A percentile compares a stretch with the other conserved stretches of the same genome.
phyloP scores from a whole-genome alignment of 495 filamentous ascomycete genomes.

The Hypoxylon intermedium region DNA sequence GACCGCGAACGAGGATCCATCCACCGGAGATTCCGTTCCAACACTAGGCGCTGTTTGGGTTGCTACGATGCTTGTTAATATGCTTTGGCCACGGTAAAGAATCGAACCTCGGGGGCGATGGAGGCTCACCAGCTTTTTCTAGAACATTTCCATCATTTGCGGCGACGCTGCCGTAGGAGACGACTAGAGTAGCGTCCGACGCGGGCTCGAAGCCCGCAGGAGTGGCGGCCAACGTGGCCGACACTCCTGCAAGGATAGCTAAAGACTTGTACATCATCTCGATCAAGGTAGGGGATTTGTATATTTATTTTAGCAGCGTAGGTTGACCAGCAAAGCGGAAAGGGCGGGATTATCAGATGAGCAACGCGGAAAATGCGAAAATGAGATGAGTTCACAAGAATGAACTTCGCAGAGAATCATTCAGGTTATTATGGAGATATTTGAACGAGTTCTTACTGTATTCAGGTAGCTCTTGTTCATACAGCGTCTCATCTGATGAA shows the following conservation, averaged over 20 bases:
- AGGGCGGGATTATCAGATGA: background rate
- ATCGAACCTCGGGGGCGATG: background rate
- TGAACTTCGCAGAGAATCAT: background rate
- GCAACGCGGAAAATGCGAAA: background rate
- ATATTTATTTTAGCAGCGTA: slow-evolving; percentile 12
- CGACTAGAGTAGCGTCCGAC: slow-evolving; percentile 43
- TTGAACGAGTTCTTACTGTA: slow-evolving; percentile 26
- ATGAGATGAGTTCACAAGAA: slow-evolving; percentile 11
- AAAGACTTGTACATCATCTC: slow-evolving; percentile 47
- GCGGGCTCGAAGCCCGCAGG: slow-evolving; percentile 47
- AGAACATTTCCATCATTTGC: slow-evolving; percentile 46
- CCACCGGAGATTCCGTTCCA: slow-evolving; percentile 45
- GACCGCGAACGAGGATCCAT: slow-evolving; percentile 41
- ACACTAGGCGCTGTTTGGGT: slow-evolving; percentile 36
- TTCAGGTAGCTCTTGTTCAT: slow-evolving; percentile 12
- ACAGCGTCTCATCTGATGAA: slow-evolving; percentile 28
- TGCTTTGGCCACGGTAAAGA: background rate
- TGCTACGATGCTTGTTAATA: slow-evolving; percentile 19
- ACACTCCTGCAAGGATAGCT: slow-evolving; percentile 39
- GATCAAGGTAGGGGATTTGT: slow-evolving; percentile 7
- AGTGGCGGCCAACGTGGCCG: slow-evolving; percentile 44
- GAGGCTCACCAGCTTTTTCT: slow-evolving; percentile 40
- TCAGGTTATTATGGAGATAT: slow-evolving; percentile 20
- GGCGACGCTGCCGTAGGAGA: slow-evolving; percentile 42
- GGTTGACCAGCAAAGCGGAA: slow-evolving; percentile 38